Base-by-base conservation (phyloP, 371 early-diverging fungal species). In the Catenaria anguillulae region DNA sequence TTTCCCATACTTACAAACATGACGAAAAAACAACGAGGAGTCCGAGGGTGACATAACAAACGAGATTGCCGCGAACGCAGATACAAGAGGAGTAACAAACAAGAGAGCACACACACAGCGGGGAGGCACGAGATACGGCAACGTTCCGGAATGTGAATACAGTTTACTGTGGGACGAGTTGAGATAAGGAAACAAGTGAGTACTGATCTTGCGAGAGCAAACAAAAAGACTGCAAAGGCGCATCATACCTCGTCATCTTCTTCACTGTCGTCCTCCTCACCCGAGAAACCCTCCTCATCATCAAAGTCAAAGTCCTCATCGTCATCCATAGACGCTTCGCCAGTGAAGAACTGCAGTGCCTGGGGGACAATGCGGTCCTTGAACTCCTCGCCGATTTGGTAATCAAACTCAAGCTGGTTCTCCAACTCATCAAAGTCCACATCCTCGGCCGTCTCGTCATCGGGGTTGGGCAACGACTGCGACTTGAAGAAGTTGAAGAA, bases 311-410 rank as follows among this genome's bases (percentile, higher is more conserved):
- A 65, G 10, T 74, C 73, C n/a, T 15, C 37, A 58, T 81, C 86
- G 55, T 84, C 83, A 56, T 78, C 82, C 19, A 72, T 77, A 65
- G 82, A 84, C 48, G 93, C 79, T 75, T 89, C 87, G 68, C 98
- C 98, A 24, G 97, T 96, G 79, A 94, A 97, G 88, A 93, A 97
- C 74, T 93, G 90, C 61, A 97, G 76, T 63, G 98, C 98, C 68
- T 84, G 84, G 63, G 98, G 94, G 62, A 97, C 84, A 63, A 97
- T 72, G 72, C 87, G 88, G 63, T 93, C 93, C 79, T 93, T 95
- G 77, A 97, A 82, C 70, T 89, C 84, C 71, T 97, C 97, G 43
- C 94, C 96, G 69, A 92, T 76, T 71, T 91, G 91, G 68, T 93
- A 96, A 71, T 97, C 97, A 45, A 68, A 56, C 33, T 71, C 69